Evolutionary conservation across 305 asterid genomes (phyloP).

Genomic region (Fraxinus angustifolia): DNA sequence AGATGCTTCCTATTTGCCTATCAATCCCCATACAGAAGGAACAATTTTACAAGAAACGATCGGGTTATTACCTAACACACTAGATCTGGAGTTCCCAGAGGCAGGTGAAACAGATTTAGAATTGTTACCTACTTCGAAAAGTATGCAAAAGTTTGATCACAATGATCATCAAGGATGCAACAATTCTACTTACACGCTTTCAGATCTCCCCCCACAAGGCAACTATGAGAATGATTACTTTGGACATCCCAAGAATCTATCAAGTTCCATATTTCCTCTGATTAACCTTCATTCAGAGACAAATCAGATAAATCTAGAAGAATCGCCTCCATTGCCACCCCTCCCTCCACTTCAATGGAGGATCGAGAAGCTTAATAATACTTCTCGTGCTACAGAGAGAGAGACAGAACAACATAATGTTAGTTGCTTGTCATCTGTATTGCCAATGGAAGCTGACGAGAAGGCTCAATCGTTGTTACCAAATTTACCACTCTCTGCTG

Average conservation of each 20-base stretch:
- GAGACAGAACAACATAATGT: slow-evolving; percentile 27
- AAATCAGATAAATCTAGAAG: slow-evolving; percentile 42
- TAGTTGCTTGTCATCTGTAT: slow-evolving; percentile 1
- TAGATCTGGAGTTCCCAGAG: slow-evolving; percentile 26
- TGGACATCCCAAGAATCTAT: slow-evolving; percentile 27
- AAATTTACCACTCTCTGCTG: slow-evolving; percentile 16
- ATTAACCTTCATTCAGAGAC: slow-evolving; percentile 32
- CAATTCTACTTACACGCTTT: slow-evolving; percentile 20
- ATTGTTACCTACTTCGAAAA: slow-evolving; percentile 25
- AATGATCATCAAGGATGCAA: slow-evolving; percentile 26
- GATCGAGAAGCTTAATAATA: slow-evolving; percentile 53
- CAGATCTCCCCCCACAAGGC: slow-evolving; percentile 31
- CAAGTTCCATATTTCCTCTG: slow-evolving; percentile 33
- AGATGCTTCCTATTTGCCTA: slow-evolving; percentile 28
- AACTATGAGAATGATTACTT: slow-evolving; percentile 23
- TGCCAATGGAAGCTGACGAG: slow-evolving; percentile 21
- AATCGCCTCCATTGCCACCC: slow-evolving; percentile 86
- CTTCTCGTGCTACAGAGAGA: slow-evolving; percentile 33
- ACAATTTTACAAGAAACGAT: slow-evolving; percentile 21
- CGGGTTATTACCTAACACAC: slow-evolving; percentile 22
- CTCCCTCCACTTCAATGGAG: slow-evolving; percentile 97
- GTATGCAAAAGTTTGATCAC: slow-evolving; percentile 29
- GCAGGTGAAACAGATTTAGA: slow-evolving; percentile 31
- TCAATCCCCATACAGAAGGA: slow-evolving; percentile 21
- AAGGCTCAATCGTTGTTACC: slow-evolving; percentile 19